Evolutionary conservation across 352 stramenopile species (phyloP), one percentile per base, ranked within the genome.

Genomic region (Phytopythium helicoides): DNA sequence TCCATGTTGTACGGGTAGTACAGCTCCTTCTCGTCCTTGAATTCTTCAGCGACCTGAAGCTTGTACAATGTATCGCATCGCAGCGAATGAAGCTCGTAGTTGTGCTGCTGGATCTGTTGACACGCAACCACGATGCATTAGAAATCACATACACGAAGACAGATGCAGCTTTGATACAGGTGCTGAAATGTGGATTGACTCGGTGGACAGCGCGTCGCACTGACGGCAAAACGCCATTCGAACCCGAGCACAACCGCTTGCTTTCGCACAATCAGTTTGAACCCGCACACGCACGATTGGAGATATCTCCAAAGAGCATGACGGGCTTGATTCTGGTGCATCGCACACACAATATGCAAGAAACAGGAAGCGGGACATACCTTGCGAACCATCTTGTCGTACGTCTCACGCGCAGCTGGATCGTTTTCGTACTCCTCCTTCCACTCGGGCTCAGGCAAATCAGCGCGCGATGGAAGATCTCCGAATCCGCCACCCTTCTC

Each of bases 1-100:
- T 99, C 98, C 71, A 99, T 87, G 73, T 99, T 99, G 82, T 99
- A 99, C 35, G 97, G 97, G 64, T 98, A 99, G 74, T 98, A 99
- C 22, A 99, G 89, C 55, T 88, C 87, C 15, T 97, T 81, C 66
- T 98, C 97, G 56, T 99, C 81, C 67, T 94, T 86, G 68, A 99
- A 99, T 52, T 98, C 87, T 46, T 98, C 76, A 0, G 96, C 96
- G 52, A 98, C 90, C 52, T 97, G 88, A 14, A 99, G 67, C 73
- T 99, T 99, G 55, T 98, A 87, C 33, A 92, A 75, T 22, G 92
- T 92, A 62, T 98, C 97, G 65, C 96, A 98, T 53, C 95, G 79
- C 38, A 99, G 77, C 51, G 92, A 98, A 60, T 98, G 87, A 40
- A 98, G 80, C 60, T 99, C 93, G 40, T 73, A 66, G 59, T 93